A percentile compares a stretch with the other conserved stretches of the same genome.
These are phyloP conservation scores for Epichloe amarillans DNA, from an alignment of 2,329 filamentous ascomycete genomes.

Conservation along the genomic window DNA sequence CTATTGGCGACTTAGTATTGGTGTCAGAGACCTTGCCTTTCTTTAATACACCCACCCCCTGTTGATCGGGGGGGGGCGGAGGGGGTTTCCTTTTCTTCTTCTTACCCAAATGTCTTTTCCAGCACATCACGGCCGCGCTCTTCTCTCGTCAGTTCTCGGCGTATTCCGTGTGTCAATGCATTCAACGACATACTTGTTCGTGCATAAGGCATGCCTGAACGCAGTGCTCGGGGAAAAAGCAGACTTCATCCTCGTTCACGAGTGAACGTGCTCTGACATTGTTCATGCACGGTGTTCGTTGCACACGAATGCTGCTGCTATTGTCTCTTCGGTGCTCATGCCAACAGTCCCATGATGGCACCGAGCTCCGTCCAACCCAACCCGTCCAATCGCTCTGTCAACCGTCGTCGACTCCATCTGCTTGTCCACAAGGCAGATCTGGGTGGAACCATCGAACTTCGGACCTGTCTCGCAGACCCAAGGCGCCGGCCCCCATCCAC, in stretches of 20 bases:
- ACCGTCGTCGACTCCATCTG: constrained; percentile 5
- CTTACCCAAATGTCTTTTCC: not conserved
- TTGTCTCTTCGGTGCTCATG: not conserved
- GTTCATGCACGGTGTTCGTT: not conserved
- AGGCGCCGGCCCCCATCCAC: constrained; percentile 5
- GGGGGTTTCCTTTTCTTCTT: not conserved
- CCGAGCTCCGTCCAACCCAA: not conserved
- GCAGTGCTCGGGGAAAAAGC: not conserved
- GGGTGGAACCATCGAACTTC: constrained; percentile 9
- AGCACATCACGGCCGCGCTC: constrained; percentile 2
- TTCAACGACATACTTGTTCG: not conserved
- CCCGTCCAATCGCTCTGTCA: constrained; percentile 5
- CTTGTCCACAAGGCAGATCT: constrained; percentile 12
- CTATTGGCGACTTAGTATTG: not conserved
- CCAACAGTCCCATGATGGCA: not conserved
- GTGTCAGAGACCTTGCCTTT: not conserved
- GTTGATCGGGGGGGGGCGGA: not conserved
- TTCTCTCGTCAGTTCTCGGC: constrained; percentile 2
- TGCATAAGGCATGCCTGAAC: not conserved
- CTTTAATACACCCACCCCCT: not conserved
- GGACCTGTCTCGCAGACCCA: constrained; percentile 7
- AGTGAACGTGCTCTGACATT: not conserved
- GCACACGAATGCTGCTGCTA: not conserved
- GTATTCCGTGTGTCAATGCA: not conserved
- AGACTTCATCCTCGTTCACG: not conserved